These are phyloP conservation scores for Juglanconis sp. DNA, from an alignment of 2,329 filamentous ascomycete species.

Conservation along the genomic window DNA sequence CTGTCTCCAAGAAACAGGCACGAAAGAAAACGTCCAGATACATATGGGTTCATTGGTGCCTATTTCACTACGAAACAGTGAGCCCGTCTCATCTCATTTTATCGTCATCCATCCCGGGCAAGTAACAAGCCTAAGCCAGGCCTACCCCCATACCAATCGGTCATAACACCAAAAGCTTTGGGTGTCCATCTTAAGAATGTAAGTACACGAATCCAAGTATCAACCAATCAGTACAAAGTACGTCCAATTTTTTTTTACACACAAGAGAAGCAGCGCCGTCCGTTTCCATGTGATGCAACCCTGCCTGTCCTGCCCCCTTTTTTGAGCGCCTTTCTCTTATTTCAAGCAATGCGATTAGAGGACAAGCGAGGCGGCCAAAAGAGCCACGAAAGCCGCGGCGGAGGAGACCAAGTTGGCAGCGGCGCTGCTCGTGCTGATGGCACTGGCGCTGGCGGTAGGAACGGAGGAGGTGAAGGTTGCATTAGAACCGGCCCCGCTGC, in stretches of 20 bases:
- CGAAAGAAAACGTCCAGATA: not conserved
- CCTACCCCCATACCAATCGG: not conserved
- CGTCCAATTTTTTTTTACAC: not conserved
- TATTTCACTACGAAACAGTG: not conserved
- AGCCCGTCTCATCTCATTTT: not conserved
- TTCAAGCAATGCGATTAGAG: not conserved
- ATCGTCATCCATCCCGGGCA: not conserved
- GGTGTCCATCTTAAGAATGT: not conserved
- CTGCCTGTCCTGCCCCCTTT: no score
- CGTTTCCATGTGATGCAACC: not conserved
- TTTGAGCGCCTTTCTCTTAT: not conserved
- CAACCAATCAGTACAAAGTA: not conserved
- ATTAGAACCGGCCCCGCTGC: not conserved
- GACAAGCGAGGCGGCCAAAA: not conserved
- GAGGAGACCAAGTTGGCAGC: constrained; percentile 1
- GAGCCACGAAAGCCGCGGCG: constrained; percentile 7
- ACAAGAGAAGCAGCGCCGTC: not conserved
- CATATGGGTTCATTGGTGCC: not conserved
- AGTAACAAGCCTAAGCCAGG: no score
- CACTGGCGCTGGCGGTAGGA: not conserved
- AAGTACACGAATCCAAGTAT: not conserved
- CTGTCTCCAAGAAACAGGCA: no score
- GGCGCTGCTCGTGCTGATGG: constrained; percentile 2
- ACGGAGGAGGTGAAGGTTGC: not conserved
- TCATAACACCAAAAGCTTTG: not conserved